phyloP scores from a whole-genome alignment of 306 rosid species.

The Fagus sylvatica region DNA sequence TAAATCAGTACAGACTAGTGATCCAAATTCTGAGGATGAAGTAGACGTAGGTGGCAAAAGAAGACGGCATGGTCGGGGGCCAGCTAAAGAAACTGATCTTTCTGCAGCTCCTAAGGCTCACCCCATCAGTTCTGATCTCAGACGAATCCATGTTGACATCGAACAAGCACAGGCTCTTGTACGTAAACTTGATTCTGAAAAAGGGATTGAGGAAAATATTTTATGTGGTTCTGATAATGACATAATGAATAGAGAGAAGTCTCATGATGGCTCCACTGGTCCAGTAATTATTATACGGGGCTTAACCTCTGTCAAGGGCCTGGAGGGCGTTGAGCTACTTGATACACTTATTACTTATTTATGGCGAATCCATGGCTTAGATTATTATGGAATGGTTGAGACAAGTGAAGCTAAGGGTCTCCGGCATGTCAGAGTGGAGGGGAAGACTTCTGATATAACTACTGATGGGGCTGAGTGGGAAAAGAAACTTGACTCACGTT shows the following conservation, averaged over 20 bases:
- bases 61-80: conserved; percentile 70
- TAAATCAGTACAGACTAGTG: conserved; percentile 74
- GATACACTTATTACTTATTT: conserved; percentile 91
- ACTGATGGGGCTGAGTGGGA: conserved; percentile 85
- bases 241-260: conserved; percentile 65
- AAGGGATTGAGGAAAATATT: conserved; percentile 80
- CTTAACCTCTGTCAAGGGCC: conserved; percentile 86
- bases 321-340: conserved; percentile 87
- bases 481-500: conserved; percentile 75
- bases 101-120: conserved; percentile 84
- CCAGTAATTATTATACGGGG: conserved; percentile 82
- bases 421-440: conserved; percentile 84
- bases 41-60: conserved; percentile 68
- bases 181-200: conserved; percentile 82
- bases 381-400: conserved; percentile 96
- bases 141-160: conserved; percentile 73
- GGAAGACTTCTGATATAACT: conserved; percentile 40
- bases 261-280: conserved; percentile 70
- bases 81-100: conserved; percentile 69
- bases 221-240: conserved; percentile 65
- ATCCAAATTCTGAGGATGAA: conserved; percentile 93
- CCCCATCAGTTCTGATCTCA: conserved; percentile 78
- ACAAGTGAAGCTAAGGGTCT: conserved; percentile 82
- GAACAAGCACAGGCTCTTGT: conserved; percentile 89
- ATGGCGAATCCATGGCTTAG: conserved; percentile 93